phyloP scores from a whole-genome alignment of 1,139 yeast genomes.

The Yamadazyma songkhlaensis region DNA sequence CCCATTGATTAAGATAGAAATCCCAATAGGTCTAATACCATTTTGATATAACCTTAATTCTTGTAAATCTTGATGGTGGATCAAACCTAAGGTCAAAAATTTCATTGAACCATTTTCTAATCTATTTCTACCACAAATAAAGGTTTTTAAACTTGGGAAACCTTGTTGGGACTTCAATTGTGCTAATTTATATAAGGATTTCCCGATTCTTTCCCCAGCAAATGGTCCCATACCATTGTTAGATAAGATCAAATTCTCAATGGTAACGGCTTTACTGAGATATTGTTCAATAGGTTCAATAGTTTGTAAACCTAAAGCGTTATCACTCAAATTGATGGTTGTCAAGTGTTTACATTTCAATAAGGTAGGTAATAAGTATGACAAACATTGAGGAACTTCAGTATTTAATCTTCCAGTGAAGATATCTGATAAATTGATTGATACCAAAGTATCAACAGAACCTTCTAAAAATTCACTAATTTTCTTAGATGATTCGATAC shows the following conservation, averaged over 20 bases:
- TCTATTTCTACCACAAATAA: slow-evolving; percentile 94
- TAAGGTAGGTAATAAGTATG: slow-evolving; percentile 68
- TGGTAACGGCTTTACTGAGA: slow-evolving; percentile 69
- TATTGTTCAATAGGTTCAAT: slow-evolving; percentile 84
- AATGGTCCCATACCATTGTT: slow-evolving; percentile 98
- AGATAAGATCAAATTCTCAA: slow-evolving; percentile 82
- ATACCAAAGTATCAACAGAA: slow-evolving; percentile 51
- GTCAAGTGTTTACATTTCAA: slow-evolving; percentile 64
- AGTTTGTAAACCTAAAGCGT: slow-evolving; percentile 95
- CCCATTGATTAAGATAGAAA: slow-evolving; percentile 76
- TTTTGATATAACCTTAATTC: slow-evolving; percentile 85
- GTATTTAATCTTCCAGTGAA: slow-evolving; percentile 93
- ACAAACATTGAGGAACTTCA: slow-evolving; percentile 86
- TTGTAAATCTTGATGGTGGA: slow-evolving; percentile 70
- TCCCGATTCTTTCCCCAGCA: slow-evolving; percentile 93
- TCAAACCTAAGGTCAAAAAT: slow-evolving; percentile 72
- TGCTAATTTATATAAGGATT: slow-evolving; percentile 74
- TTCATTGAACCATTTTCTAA: slow-evolving; percentile 90
- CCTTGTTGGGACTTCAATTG: slow-evolving; percentile 50
- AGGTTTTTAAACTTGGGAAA: slow-evolving; percentile 61
- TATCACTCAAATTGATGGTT: slow-evolving; percentile 83
- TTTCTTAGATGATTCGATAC: slow-evolving; percentile 80
- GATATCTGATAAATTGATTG: slow-evolving; percentile 83
- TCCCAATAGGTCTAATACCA: slow-evolving; percentile 94
- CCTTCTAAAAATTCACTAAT: slow-evolving; percentile 60